Base-by-base conservation (phyloP, 2,329 filamentous ascomycete species). In the Juglanconis juglandina region DNA sequence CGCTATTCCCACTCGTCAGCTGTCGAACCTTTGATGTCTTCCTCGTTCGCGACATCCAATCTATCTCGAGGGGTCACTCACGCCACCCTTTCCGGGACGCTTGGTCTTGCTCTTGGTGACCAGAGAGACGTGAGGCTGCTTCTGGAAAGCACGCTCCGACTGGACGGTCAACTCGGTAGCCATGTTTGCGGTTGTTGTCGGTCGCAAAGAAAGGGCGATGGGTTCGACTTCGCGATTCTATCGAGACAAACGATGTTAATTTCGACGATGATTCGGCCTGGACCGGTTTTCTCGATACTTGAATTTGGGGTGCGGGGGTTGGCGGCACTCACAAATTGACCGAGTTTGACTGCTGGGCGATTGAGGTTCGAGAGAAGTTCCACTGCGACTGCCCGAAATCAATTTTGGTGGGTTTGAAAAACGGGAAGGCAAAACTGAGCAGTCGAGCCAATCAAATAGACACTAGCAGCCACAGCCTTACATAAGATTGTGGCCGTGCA, bases 121-220 rank as follows among this genome's bases (percentile, higher is more conserved):
- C 76, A 91, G 88, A 91, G 98, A 99, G 87, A 99, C 96, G 84
- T 99, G 95, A 81, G 95, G 95, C 88, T 99, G 94, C 90, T 99
- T 99, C 84, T 98, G 95, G 91, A 91, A 99, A 87, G 95, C 95
- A 86, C 95, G 94, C 90, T 99, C 95, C 80, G 92, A 96, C 89
- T 99, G 95, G 82, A 99, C 95, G 81, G 92, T 96, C 85, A 97
- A 87, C 87, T 96, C 92, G 87, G 92, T 96, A 79, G 92, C 92
- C 92, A 96, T 96, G 81, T 78, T 87, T 84, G 81, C 82, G 80
- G 70, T 71, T 66, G 67, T 64, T 61, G 61, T 70, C 71, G 76
- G 72, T 76, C 75, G 77, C 78, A 77, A 58, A 78, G 67, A 66
- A 64, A 66, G 65, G 65, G 63, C 63, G 53, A 62, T 67, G 66